phyloP scores from a whole-genome alignment of 208 protist species.

The Acanthamoeba sp. region DNA sequence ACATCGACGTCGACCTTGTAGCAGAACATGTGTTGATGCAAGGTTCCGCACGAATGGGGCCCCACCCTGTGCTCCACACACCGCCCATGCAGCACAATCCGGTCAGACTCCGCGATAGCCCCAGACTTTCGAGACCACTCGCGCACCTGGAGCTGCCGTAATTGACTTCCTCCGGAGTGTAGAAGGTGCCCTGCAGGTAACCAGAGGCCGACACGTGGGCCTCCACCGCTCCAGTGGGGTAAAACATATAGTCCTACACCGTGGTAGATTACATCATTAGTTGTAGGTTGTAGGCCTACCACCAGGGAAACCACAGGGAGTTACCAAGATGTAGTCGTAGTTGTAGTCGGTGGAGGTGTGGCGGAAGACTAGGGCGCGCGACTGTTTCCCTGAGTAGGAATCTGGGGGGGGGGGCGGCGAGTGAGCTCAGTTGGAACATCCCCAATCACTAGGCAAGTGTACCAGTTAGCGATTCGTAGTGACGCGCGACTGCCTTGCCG shows the following conservation, averaged over 20 bases:
- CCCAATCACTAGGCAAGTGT: neutral
- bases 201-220: neutral
- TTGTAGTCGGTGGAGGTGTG: neutral
- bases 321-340: conserved; percentile 9
- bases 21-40: conserved; percentile 14
- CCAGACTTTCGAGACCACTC: neutral
- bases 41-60: neutral
- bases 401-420: neutral
- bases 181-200: conserved; percentile 39
- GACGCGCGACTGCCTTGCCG: neutral
- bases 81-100: neutral
- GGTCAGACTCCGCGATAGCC: too few species aligned
- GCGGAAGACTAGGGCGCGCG: neutral
- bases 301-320: neutral
- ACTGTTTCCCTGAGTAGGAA: neutral
- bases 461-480: neutral
- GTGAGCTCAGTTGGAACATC: neutral
- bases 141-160: neutral
- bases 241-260: conserved; percentile 1
- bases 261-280: neutral
- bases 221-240: neutral
- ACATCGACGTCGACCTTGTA: conserved; percentile 65
- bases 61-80: neutral
- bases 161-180: neutral
- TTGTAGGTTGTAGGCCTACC: too few species aligned